Percentiles rank a stretch among this genome's conserved stretches.
These are phyloP conservation scores for Cydonia oblonga DNA, from an alignment of 331 rosid species.

Conservation along the genomic window DNA sequence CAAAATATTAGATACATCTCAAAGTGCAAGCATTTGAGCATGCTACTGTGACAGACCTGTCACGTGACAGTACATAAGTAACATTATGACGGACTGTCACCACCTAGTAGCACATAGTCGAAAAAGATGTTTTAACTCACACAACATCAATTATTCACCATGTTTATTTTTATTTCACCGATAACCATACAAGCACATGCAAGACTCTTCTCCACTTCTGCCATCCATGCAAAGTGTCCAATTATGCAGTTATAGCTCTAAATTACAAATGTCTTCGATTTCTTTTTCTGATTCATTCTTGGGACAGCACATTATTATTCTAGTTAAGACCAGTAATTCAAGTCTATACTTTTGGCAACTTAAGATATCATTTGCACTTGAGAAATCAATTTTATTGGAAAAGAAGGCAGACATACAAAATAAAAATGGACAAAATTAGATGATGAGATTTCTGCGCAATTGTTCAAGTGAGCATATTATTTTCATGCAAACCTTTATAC, in stretches of 20 bases:
- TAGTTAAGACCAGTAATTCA: background rate
- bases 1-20: constrained; percentile 16
- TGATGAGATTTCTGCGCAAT: background rate
- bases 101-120: background rate
- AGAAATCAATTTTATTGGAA: background rate
- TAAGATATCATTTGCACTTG: background rate
- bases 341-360: background rate
- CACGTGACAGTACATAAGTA: background rate
- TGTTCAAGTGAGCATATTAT: background rate
- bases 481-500: background rate
- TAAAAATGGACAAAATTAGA: background rate
- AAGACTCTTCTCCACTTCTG: background rate
- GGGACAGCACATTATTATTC: background rate
- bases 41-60: background rate
- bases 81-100: background rate
- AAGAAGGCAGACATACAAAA: background rate
- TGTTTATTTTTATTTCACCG: background rate
- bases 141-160: background rate
- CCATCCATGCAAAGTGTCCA: background rate
- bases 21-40: background rate
- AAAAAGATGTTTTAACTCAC: background rate
- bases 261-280: background rate
- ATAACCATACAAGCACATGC: background rate
- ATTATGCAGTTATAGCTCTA: background rate
- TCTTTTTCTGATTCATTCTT: background rate